Conservation (phyloP, 495 filamentous ascomycete species). For the Chaetomidium leptoderma region DNA sequence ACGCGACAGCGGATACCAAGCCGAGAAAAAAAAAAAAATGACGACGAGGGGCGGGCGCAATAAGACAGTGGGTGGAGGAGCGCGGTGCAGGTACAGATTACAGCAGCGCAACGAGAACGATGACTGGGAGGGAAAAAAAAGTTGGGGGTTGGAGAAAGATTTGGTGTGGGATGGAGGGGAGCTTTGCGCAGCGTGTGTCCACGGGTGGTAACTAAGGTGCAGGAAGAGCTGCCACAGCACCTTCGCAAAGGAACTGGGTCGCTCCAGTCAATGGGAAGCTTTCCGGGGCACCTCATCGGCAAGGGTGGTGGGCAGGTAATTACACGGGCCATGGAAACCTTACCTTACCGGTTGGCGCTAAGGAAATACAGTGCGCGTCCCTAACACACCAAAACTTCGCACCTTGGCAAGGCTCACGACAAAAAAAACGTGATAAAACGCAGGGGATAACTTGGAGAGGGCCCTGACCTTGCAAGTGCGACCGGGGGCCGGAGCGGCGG, state of each 20-base stretch:
- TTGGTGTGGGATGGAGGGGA: constrained; percentile 27
- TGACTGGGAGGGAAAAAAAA: constrained; percentile 29
- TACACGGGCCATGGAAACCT: no score
- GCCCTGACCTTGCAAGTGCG: no score
- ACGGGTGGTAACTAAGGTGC: no score
- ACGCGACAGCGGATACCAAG: constrained; percentile 20
- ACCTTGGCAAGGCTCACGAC: background rate
- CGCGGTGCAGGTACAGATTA: constrained; percentile 29
- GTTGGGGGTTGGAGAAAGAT: constrained; percentile 35
- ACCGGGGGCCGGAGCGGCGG: no score
- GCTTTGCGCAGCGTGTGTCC: constrained; percentile 22
- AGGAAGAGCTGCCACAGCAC: constrained; percentile 23
- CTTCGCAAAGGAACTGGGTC: constrained; percentile 13
- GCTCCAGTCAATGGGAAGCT: constrained; percentile 27
- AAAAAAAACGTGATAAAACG: background rate
- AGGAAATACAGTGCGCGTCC: background rate
- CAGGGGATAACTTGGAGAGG: no score
- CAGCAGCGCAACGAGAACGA: constrained; percentile 22
- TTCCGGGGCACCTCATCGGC: constrained; percentile 7
- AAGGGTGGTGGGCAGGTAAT: background rate
- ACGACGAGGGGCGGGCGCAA: constrained; percentile 37
- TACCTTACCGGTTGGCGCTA: background rate
- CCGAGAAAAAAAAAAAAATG: constrained; percentile 28
- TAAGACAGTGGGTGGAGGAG: constrained; percentile 28
- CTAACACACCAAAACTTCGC: background rate